Evolutionary conservation across 1,284 basidiomycete genomes (phyloP).

Genomic region (Ceratobasidium sp.): DNA sequence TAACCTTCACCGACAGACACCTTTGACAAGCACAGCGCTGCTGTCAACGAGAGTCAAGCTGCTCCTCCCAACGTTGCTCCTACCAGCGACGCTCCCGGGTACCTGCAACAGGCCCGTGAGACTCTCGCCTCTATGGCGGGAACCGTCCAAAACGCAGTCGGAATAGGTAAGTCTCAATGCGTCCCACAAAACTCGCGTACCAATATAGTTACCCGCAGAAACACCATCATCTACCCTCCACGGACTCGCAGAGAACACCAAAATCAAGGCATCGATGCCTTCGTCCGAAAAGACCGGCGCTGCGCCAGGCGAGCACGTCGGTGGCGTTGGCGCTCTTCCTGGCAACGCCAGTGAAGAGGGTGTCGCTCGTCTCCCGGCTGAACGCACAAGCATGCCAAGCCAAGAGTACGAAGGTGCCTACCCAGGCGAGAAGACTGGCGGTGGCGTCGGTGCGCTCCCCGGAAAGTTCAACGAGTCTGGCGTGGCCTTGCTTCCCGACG

Average conservation of each 20-base stretch:
- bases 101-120: slow-evolving; percentile 30
- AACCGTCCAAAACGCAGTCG: slow-evolving; percentile 28
- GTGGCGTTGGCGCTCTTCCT: slow-evolving; percentile 30
- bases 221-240: slow-evolving; percentile 29
- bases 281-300: slow-evolving; percentile 22
- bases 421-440: slow-evolving; percentile 52
- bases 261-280: slow-evolving; percentile 26
- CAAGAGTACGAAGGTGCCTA: slow-evolving; percentile 53
- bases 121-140: slow-evolving; percentile 23
- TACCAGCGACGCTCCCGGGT: slow-evolving; percentile 16
- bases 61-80: neutral
- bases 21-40: neutral
- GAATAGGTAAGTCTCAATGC: slow-evolving; percentile 12
- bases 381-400: slow-evolving; percentile 50
- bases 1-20: neutral
- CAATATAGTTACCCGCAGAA: neutral
- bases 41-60: neutral
- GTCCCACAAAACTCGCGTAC: neutral
- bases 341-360: slow-evolving; percentile 27
- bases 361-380: slow-evolving; percentile 31
- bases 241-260: slow-evolving; percentile 17
- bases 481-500: slow-evolving; percentile 56
- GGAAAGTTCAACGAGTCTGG: slow-evolving; percentile 52
- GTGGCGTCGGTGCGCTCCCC: slow-evolving; percentile 54
- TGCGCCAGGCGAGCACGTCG: slow-evolving; percentile 34